These are phyloP conservation scores for Botrytis sinoallii DNA, from an alignment of 2,329 filamentous ascomycete genomes.

Conservation along the genomic window DNA sequence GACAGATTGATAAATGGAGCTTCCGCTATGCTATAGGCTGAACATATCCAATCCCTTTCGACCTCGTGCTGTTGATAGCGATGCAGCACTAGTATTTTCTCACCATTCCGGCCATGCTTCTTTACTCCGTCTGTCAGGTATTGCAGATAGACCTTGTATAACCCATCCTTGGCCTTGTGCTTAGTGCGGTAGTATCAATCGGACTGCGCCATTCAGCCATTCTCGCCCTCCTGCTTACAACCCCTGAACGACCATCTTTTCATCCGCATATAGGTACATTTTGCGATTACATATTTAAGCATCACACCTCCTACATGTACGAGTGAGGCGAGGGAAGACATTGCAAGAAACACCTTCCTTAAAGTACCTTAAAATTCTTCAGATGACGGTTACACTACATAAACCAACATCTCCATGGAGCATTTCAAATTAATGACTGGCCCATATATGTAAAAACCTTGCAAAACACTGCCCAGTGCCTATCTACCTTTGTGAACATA, in stretches of 20 bases:
- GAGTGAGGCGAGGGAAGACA: background rate
- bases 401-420: background rate
- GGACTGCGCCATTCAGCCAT: conserved; percentile 3
- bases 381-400: background rate
- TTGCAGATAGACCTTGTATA: background rate
- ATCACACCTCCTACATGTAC: background rate
- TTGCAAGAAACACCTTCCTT: background rate
- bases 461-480: conserved; percentile 1
- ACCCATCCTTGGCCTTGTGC: conserved; percentile 1
- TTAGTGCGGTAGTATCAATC: background rate
- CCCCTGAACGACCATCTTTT: background rate
- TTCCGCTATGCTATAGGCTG: background rate
- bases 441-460: background rate
- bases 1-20: background rate
- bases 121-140: background rate
- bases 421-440: background rate
- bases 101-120: background rate
- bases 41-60: background rate
- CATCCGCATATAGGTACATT: background rate
- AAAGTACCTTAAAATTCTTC: background rate
- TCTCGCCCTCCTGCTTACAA: background rate
- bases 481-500: background rate
- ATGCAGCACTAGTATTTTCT: conserved; percentile 2
- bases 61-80: conserved; percentile 1
- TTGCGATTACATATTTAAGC: background rate